Evolutionary conservation across 139 green algal species (phyloP), one percentile per base, ranked within the genome.

Genomic region (Closterium sp.): DNA sequence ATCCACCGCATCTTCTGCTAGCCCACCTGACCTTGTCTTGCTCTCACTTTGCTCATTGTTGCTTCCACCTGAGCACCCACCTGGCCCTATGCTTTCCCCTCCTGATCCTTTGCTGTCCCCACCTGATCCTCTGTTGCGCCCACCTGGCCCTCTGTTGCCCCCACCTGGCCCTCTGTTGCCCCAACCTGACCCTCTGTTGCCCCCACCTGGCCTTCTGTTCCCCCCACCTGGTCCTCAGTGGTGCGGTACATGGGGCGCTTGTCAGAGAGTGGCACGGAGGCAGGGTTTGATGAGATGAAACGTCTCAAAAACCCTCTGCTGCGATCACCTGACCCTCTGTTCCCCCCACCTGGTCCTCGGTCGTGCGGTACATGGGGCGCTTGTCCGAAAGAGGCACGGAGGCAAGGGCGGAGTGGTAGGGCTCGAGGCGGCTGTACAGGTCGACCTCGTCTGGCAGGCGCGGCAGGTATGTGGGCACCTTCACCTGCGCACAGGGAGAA

Each of bases 331-430:
- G n/a, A n/a, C n/a, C n/a, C n/a, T n/a, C n/a, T n/a, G n/a, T n/a
- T 45, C 73, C 0, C 11, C 31, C 1, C 42, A 91, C 88, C 88
- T 91, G 88, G 24, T 31, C 88, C 38, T 85, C 45, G 9, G 88
- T 86, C 27, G 88, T 91, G n/a, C 30, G 28, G 29, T 86, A 91
- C 13, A 86, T 31, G 29, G 88, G 88, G n/a, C 88, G 88, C 31
- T n/a, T 28, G 21, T 42, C 28, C 24, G 87, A 31, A 1, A 73
- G 28, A 9, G 88, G 38, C 42, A 28, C 1, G 31, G 88, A 31
- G 24, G 45, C 45, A 2, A 91, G 88, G 0, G 24, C 22, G 1
- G 31, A 27, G 30, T 91, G 88, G 88, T 13, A 50, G 2, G 38
- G 38, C 2, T 50, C 38, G 28, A 91, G 30, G n/a, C n/a, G 9